Base-by-base conservation (phyloP, 352 stramenopile species). In the Halophytophthora polymorphica region DNA sequence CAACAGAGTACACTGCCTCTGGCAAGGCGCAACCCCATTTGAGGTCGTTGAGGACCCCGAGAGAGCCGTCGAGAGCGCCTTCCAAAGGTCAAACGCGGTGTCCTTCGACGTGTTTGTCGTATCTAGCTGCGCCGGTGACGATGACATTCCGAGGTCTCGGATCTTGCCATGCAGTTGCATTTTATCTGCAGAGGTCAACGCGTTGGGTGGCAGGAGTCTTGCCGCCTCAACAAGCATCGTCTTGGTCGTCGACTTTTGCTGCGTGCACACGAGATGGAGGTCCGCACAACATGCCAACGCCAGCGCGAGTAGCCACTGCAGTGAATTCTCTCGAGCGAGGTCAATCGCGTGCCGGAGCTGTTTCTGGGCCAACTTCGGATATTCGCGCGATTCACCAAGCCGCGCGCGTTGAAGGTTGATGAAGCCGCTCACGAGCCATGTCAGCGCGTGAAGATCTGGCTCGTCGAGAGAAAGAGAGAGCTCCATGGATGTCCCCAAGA, bases 81-180 rank as follows among this genome's bases (percentile, higher is more conserved):
- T 61, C 55, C 59, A 66, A 15, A 69, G 34, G 25, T 66, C 56
- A 4, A 65, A 51, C 11, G 53, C 59, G 39, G 56, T 67, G 34
- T 49, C 62, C 25, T 58, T 58, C 54, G 56, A 50, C 51, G 34
- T 61, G 56, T 45, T 34, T 58, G 5, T 37, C 50, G 12, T 48
- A 34, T 22, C 34, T 38, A 29, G 35, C n/a, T n/a, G n/a, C n/a
- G n/a, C n/a, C n/a, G n/a, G 38, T 1, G 33, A 57, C 3, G 43
- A 13, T 1, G 54, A 28, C 14, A 68, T 31, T 25, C 61, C 44
- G 25, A 73, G 43, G 7, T 64, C 53, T 25, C 53, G 62, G 4
- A 83, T 73, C 25, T 66, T 77, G 11, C 62, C 61, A 33, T 83
- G 71, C 5, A 83, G 43, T 23, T 73, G 58, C 71, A 83, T 79